phyloP scores from a whole-genome alignment of 768 basidiomycete species.

The Lyophyllum semitale region DNA sequence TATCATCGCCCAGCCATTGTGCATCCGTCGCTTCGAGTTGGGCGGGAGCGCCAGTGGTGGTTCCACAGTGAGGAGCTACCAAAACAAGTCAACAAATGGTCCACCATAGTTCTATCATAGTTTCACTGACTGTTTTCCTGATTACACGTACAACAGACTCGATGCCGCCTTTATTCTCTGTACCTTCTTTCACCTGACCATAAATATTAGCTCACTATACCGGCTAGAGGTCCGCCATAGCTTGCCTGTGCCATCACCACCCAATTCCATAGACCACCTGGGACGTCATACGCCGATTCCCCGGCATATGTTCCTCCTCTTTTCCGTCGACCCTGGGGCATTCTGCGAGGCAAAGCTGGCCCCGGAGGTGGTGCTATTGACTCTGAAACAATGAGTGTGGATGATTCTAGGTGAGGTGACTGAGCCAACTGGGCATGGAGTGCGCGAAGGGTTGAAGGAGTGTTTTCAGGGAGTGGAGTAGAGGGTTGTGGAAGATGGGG shows the following conservation, averaged over 20 bases:
- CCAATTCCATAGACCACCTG: slow-evolving; percentile 76
- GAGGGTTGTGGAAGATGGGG: slow-evolving; percentile 27
- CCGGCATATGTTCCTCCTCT: slow-evolving; percentile 71
- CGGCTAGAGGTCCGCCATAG: not conserved
- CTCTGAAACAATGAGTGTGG: slow-evolving; percentile 53
- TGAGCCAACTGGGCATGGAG: slow-evolving; percentile 57
- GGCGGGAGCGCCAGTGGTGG: slow-evolving; percentile 65
- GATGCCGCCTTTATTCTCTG: slow-evolving; percentile 76
- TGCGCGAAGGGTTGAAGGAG: slow-evolving; percentile 51
- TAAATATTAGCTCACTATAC: slow-evolving; percentile 4
- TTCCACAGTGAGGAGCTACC: slow-evolving; percentile 55
- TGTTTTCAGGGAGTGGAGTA: slow-evolving; percentile 48
- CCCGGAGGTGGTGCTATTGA: slow-evolving; percentile 54
- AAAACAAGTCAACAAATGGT: not conserved
- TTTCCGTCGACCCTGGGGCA: slow-evolving; percentile 62
- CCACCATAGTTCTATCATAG: not conserved
- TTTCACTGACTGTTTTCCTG: slow-evolving; percentile 63
- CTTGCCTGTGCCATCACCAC: slow-evolving; percentile 70
- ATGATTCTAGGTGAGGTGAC: slow-evolving; percentile 72
- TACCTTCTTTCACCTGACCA: slow-evolving; percentile 77
- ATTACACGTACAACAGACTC: slow-evolving; percentile 72
- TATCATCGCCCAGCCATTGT: slow-evolving; percentile 82
- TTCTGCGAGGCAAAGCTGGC: slow-evolving; percentile 57
- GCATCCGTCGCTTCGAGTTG: slow-evolving; percentile 59
- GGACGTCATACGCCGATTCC: slow-evolving; percentile 54